A percentile compares a stretch with the other conserved stretches of the same genome.
These are phyloP conservation scores for Xylaria sp. DNA, from an alignment of 2,329 filamentous ascomycete species.

Conservation along the genomic window DNA sequence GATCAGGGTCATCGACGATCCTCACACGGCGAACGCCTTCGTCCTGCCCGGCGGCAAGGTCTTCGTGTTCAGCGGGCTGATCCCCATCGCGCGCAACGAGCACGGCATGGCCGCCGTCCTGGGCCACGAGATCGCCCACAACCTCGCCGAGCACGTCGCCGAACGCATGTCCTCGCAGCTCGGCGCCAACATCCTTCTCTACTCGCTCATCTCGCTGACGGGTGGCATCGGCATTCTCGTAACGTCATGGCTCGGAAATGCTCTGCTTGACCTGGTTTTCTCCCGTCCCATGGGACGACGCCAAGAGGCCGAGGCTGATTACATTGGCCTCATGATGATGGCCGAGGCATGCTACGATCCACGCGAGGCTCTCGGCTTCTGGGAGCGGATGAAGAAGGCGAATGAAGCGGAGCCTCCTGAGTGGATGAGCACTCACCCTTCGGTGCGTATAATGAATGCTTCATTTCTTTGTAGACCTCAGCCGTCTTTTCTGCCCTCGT, in stretches of 20 bases:
- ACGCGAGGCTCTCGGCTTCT: slow-evolving; percentile 72
- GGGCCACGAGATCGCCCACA: slow-evolving; percentile 84
- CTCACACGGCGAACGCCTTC: slow-evolving; percentile 74
- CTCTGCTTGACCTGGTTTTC: slow-evolving; percentile 72
- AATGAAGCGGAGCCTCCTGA: slow-evolving; percentile 67
- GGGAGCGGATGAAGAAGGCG: slow-evolving; percentile 71
- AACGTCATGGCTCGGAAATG: slow-evolving; percentile 56
- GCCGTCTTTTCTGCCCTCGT: neutral
- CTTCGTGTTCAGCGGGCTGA: slow-evolving; percentile 80
- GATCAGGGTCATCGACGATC: slow-evolving; percentile 78
- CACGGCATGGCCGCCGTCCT: slow-evolving; percentile 79
- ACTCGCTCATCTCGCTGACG: slow-evolving; percentile 61
- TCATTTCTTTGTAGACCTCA: neutral
- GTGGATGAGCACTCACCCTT: slow-evolving; percentile 81
- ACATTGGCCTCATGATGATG: slow-evolving; percentile 86
- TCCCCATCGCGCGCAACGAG: slow-evolving; percentile 74
- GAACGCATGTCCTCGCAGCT: slow-evolving; percentile 70
- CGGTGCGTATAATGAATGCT: slow-evolving; percentile 57
- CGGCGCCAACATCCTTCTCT: slow-evolving; percentile 63
- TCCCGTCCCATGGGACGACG: slow-evolving; percentile 73
- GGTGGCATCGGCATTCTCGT: slow-evolving; percentile 58
- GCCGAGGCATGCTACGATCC: slow-evolving; percentile 82
- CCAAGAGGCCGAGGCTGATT: slow-evolving; percentile 83
- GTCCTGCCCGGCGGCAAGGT: slow-evolving; percentile 83
- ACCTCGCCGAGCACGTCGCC: slow-evolving; percentile 73